These are phyloP conservation scores for Alnus rubra DNA, from an alignment of 306 rosid genomes.

Conservation along the genomic window DNA sequence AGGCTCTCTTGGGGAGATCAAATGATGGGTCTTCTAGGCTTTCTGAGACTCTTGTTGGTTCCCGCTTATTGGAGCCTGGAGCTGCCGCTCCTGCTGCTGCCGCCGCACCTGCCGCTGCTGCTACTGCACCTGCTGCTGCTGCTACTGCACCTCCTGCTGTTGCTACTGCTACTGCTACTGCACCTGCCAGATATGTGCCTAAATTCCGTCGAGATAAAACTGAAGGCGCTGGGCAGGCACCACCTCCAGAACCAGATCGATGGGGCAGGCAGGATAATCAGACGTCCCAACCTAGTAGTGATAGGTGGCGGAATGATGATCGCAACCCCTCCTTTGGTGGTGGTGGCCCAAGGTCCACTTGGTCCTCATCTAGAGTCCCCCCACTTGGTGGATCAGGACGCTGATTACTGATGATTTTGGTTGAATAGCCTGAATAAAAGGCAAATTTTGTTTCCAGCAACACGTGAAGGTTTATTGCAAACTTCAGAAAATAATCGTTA, in stretches of 20 bases:
- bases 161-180: too few relatives aligned
- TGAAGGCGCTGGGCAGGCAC: constrained; percentile 43
- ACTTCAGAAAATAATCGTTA: background rate
- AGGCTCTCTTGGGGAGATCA: constrained; percentile 51
- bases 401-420: constrained; percentile 29
- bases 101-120: constrained; percentile 18
- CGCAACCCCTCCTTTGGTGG: constrained; percentile 47
- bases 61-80: constrained; percentile 46
- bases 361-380: constrained; percentile 73
- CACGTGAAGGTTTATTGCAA: background rate
- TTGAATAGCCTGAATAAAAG: background rate
- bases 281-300: constrained; percentile 24
- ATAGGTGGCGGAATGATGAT: constrained; percentile 79
- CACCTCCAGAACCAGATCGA: constrained; percentile 64
- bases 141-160: constrained; percentile 24
- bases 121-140: constrained; percentile 11
- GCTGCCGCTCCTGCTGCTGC: constrained; percentile 42
- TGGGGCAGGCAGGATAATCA: constrained; percentile 46
- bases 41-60: constrained; percentile 36
- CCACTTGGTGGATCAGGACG: constrained; percentile 40
- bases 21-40: constrained; percentile 44
- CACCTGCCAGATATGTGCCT: constrained; percentile 38
- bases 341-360: constrained; percentile 57
- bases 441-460: constrained; percentile 1
- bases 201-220: constrained; percentile 45